A percentile compares a stretch with the other conserved stretches of the same genome.
Conservation (phyloP, 148 eudicot genomes). For the Hydrangea macrophylla region DNA sequence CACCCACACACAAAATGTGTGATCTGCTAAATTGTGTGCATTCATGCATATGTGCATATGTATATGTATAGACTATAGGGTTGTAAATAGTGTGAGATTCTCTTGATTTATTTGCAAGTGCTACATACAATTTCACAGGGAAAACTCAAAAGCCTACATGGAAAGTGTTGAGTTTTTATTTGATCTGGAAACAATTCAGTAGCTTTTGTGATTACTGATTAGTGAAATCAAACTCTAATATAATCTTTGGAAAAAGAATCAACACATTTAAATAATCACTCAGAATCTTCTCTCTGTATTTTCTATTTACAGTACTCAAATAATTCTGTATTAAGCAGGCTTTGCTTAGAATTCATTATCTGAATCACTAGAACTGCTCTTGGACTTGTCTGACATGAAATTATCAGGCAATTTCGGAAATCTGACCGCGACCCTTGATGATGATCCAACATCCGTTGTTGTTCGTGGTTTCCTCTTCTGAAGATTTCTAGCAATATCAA, state of each 20-base stretch:
- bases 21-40: too few species aligned
- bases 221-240: neutral
- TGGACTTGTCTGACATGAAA: slow-evolving; percentile 62
- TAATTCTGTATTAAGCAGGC: neutral
- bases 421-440: slow-evolving; percentile 46
- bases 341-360: slow-evolving; percentile 34
- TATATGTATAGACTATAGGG: too few species aligned
- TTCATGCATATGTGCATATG: too few species aligned
- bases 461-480: slow-evolving; percentile 49
- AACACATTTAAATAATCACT: neutral
- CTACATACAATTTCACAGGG: too few species aligned
- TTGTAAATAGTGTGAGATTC: too few species aligned
- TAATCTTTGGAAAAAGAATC: neutral
- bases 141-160: neutral
- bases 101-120: too few species aligned
- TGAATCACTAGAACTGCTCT: slow-evolving; percentile 43
- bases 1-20: too few species aligned
- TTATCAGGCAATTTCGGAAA: slow-evolving; percentile 71
- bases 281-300: neutral
- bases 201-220: neutral
- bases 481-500: slow-evolving; percentile 51
- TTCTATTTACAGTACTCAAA: slow-evolving; percentile 21
- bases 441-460: slow-evolving; percentile 22
- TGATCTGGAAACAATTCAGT: neutral
- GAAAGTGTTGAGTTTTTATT: too few species aligned